Evolutionary conservation across 192 early-diverging fungal genomes (phyloP).

Genomic region (Linnemannia exigua): DNA sequence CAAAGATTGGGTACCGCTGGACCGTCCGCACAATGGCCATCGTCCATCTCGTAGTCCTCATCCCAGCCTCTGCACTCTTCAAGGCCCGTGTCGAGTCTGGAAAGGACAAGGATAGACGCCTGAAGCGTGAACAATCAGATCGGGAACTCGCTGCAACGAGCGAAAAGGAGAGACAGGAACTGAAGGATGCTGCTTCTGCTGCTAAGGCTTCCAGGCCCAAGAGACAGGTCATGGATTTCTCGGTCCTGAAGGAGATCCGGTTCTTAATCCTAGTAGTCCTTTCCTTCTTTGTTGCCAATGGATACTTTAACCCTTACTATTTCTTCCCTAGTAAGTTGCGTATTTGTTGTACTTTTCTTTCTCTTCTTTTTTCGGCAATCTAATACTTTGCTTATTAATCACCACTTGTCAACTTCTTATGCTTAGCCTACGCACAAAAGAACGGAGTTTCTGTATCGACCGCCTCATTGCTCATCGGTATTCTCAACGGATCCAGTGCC

Average conservation of each 20-base stretch:
- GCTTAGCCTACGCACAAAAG: constrained; percentile 43
- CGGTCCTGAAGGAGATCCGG: constrained; percentile 57
- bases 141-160: constrained; percentile 29
- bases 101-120: constrained; percentile 10
- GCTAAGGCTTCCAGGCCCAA: constrained; percentile 12
- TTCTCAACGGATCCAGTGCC: constrained; percentile 70
- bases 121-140: constrained; percentile 30
- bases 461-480: constrained; percentile 63
- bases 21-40: constrained; percentile 66
- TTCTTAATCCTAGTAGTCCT: constrained; percentile 59
- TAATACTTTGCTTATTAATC: background rate
- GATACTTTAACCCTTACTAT: constrained; percentile 73
- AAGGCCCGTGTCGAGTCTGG: constrained; percentile 50
- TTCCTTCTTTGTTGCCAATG: constrained; percentile 60
- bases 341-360: background rate
- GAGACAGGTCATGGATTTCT: constrained; percentile 59
- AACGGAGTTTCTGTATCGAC: constrained; percentile 23
- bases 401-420: constrained; percentile 25
- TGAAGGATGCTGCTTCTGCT: background rate
- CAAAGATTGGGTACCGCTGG: constrained; percentile 63
- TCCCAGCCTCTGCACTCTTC: constrained; percentile 60
- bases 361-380: background rate
- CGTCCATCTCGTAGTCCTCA: constrained; percentile 58
- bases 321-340: constrained; percentile 55
- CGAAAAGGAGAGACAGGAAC: constrained; percentile 10